phyloP scores from a whole-genome alignment of 2,329 filamentous ascomycete genomes.

The Rugonectria rugulosa region DNA sequence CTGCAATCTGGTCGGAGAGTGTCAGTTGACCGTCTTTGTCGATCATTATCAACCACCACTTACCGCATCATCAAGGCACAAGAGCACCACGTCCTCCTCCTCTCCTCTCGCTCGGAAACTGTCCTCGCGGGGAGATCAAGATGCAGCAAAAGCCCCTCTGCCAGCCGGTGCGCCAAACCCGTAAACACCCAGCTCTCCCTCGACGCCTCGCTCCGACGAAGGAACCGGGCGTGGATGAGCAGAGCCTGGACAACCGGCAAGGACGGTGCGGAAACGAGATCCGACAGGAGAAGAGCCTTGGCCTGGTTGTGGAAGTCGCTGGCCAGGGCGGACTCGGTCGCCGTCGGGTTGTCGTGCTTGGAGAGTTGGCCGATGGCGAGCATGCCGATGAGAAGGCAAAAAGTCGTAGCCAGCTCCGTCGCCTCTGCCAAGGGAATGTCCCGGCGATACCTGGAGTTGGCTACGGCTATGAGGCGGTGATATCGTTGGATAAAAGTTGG shows the following conservation, averaged over 20 bases:
- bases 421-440: conserved; percentile 38
- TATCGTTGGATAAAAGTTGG: conserved; percentile 36
- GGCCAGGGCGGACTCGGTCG: conserved; percentile 21
- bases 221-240: conserved; percentile 34
- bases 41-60: neutral
- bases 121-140: conserved; percentile 33
- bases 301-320: conserved; percentile 37
- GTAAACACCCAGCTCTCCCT: conserved; percentile 38
- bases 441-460: conserved; percentile 39
- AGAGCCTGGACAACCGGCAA: conserved; percentile 36
- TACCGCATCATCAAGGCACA: conserved; percentile 32
- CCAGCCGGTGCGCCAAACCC: conserved; percentile 35
- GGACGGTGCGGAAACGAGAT: conserved; percentile 31
- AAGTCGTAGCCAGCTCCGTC: conserved; percentile 36
- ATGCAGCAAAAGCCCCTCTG: conserved; percentile 35
- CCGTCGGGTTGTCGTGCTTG: conserved; percentile 17
- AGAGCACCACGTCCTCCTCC: conserved; percentile 37
- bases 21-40: neutral
- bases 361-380: conserved; percentile 36
- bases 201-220: conserved; percentile 24
- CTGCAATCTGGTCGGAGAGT: conserved; percentile 26
- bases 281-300: conserved; percentile 31
- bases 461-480: conserved; percentile 37
- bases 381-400: conserved; percentile 35
- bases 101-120: conserved; percentile 32